Base-by-base conservation (phyloP, 1,139 yeast genomes). In the Suhomyces bolitotheri region DNA sequence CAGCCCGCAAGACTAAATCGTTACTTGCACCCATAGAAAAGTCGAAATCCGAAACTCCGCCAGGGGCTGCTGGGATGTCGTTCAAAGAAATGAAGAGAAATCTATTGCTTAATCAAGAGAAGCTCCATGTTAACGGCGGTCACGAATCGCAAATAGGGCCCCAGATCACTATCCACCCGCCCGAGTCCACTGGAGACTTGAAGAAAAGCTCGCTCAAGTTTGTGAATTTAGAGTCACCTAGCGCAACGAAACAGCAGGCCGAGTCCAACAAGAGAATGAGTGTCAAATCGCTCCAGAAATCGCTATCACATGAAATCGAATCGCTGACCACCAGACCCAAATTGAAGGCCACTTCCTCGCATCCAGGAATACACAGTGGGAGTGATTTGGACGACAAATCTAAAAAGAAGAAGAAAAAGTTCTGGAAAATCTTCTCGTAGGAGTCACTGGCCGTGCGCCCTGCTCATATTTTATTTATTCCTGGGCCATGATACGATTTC, bases 1-100 rank as follows among this genome's bases (percentile, higher is more conserved):
- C 60, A 7, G 71, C 74, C 2, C 66, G 62, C 46, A 67, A 66
- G 40, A 69, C 75, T 10, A 70, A 68, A 47, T 68, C 74, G 8
- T 44, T 71, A 41, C 52, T 71, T 23, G 60, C 51, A 4, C 73
- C 75, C 2, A 47, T 61, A 2, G 59, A 54, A 31, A 43, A 45
- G 28, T 41, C 53, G 3, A 43, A 49, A 32, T 33, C 49, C 9
- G 43, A 39, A 7, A 30, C 46, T 2, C 37, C 45, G n/a, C 24
- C 43, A 7, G 21, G 44, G 4, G 52, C 60, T 1, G 55, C 57
- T 63, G 56, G 58, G 5, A 37, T 66, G 23, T 58, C 73, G 7
- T 66, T 62, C 43, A 65, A 62, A 39, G 73, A 69, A 36, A 50
- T 67, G 44, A 66, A 66, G 49, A 52, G 56, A 29, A 62, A 49